A percentile compares a stretch with the other conserved stretches of the same genome.
Conservation (phyloP, 2,329 filamentous ascomycete genomes). For the Venturia effusa region DNA sequence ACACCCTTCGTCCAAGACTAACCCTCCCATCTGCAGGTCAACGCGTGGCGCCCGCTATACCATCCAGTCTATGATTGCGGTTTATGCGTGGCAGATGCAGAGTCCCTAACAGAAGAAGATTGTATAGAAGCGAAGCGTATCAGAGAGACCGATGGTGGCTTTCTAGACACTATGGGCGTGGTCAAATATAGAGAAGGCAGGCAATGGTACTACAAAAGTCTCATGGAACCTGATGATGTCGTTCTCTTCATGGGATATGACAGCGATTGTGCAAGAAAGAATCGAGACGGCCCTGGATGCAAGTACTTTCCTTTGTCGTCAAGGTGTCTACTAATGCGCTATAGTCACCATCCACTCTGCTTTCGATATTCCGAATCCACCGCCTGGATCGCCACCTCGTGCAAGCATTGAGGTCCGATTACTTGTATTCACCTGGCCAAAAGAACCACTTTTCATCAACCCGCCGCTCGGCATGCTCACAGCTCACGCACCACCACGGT, state of each 20-base stretch:
- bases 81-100: slow-evolving; percentile 19
- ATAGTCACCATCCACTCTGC: slow-evolving; percentile 7
- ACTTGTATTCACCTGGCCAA: slow-evolving; percentile 10
- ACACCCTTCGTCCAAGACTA: neutral
- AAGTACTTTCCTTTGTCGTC: neutral
- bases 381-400: slow-evolving; percentile 1
- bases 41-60: slow-evolving; percentile 17
- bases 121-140: slow-evolving; percentile 17
- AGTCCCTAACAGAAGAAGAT: slow-evolving; percentile 15
- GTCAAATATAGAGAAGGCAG: slow-evolving; percentile 19
- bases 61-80: slow-evolving; percentile 18
- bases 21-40: slow-evolving; percentile 12
- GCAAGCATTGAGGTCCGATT: slow-evolving; percentile 9
- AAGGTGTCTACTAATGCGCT: neutral
- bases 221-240: slow-evolving; percentile 17
- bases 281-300: slow-evolving; percentile 7
- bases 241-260: slow-evolving; percentile 20
- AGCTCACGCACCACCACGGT: slow-evolving; percentile 5
- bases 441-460: slow-evolving; percentile 7
- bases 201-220: slow-evolving; percentile 20
- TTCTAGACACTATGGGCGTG: slow-evolving; percentile 18
- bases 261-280: slow-evolving; percentile 12
- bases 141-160: slow-evolving; percentile 14
- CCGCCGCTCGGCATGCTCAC: slow-evolving; percentile 8
- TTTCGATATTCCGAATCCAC: slow-evolving; percentile 7